phyloP scores from a whole-genome alignment of 2,329 filamentous ascomycete genomes.

The Aureobasidium sp. region DNA sequence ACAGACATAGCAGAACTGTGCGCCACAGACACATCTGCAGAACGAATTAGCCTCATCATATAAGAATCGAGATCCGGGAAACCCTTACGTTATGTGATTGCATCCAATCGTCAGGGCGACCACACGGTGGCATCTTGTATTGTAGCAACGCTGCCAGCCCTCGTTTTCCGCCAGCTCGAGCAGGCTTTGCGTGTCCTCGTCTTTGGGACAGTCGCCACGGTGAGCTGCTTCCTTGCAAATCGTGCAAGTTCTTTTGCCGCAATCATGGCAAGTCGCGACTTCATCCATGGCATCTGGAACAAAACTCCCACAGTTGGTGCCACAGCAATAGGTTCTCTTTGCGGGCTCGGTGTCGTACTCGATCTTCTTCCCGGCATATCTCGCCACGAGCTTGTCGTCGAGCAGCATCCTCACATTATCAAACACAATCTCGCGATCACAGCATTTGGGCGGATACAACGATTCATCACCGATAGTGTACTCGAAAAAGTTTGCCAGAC shows the following conservation, averaged over 20 bases:
- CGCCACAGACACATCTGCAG: not conserved
- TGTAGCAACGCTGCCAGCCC: constrained; percentile 4
- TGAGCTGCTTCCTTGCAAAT: not conserved
- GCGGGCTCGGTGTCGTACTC: not conserved
- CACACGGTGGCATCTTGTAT: not conserved
- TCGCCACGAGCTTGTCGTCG: not conserved
- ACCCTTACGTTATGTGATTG: constrained; percentile 7
- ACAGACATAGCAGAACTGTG: constrained; percentile 11
- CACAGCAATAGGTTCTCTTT: not conserved
- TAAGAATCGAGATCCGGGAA: not conserved
- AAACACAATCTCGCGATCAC: not conserved
- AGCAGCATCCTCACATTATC: not conserved
- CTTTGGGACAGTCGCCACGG: not conserved
- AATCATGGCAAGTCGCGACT: not conserved
- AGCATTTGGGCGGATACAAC: not conserved
- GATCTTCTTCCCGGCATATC: not conserved
- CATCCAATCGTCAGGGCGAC: not conserved
- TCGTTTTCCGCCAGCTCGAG: not conserved
- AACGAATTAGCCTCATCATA: not conserved
- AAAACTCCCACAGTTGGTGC: not conserved
- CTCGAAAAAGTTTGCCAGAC: constrained; percentile 1
- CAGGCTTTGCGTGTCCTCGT: not conserved
- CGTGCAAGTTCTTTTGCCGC: not conserved
- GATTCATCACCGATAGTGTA: not conserved
- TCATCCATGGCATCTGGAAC: not conserved